Percentiles rank a stretch among this genome's conserved stretches.
These are phyloP conservation scores for Apiospora marii DNA, from an alignment of 2,329 filamentous ascomycete species.

Conservation along the genomic window DNA sequence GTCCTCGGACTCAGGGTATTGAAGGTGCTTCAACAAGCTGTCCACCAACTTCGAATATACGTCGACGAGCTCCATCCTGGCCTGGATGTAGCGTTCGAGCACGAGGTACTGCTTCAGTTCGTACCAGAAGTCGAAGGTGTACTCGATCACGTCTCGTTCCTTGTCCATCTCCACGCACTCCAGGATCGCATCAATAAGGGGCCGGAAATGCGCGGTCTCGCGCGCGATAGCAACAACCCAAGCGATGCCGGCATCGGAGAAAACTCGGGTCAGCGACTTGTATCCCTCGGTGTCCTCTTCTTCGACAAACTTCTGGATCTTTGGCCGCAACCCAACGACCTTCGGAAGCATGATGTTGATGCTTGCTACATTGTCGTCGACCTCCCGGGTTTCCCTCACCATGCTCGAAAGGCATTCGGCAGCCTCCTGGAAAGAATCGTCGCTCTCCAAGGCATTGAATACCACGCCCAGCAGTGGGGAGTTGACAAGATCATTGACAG, in stretches of 20 bases:
- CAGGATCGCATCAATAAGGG: constrained; percentile 87
- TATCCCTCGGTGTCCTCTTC: constrained; percentile 86
- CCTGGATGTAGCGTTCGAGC: constrained; percentile 86
- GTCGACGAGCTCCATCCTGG: constrained; percentile 78
- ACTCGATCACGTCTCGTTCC: constrained; percentile 88
- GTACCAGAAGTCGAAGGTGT: constrained; percentile 98
- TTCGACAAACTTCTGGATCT: constrained; percentile 76
- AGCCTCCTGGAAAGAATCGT: constrained; percentile 83
- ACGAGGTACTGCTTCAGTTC: constrained; percentile 97
- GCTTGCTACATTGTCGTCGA: constrained; percentile 84
- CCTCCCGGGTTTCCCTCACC: constrained; percentile 89
- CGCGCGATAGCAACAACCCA: constrained; percentile 94
- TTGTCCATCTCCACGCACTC: constrained; percentile 89
- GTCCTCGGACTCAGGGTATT: constrained; percentile 81
- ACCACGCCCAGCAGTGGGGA: constrained; percentile 86
- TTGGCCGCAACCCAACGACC: constrained; percentile 77
- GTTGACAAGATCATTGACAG: constrained; percentile 80
- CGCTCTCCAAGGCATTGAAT: constrained; percentile 77
- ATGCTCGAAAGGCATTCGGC: constrained; percentile 93
- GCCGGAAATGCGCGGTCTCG: constrained; percentile 80
- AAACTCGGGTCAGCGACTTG: constrained; percentile 88
- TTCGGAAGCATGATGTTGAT: constrained; percentile 86
- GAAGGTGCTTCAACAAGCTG: constrained; percentile 87
- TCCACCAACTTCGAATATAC: constrained; percentile 91
- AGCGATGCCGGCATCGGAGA: constrained; percentile 90